A percentile compares a stretch with the other conserved stretches of the same genome.
These are phyloP conservation scores for Crucibulum laeve DNA, from an alignment of 768 basidiomycete species.

Conservation along the genomic window DNA sequence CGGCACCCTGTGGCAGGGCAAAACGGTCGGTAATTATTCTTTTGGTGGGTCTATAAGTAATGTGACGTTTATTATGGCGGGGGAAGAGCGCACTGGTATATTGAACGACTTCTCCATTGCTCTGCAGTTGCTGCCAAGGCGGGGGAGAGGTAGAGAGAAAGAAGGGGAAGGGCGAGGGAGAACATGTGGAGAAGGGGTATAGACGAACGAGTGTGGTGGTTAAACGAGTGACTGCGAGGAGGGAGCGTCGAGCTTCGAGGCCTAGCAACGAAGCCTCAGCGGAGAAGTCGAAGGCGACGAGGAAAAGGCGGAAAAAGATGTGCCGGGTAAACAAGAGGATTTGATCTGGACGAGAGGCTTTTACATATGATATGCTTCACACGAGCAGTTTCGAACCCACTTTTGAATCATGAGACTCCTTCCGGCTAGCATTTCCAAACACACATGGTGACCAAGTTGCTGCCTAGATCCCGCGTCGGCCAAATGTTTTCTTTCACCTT, in stretches of 20 bases:
- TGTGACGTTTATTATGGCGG: neutral
- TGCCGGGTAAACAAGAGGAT: too few species aligned
- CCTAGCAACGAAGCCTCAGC: neutral
- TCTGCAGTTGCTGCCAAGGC: slow-evolving; percentile 60
- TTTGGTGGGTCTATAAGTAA: neutral
- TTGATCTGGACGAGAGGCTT: too few species aligned
- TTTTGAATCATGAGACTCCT: too few species aligned
- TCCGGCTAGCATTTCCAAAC: too few species aligned
- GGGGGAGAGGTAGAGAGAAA: slow-evolving; percentile 13
- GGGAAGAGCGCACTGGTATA: slow-evolving; percentile 59
- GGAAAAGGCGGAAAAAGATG: too few species aligned
- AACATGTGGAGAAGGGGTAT: neutral
- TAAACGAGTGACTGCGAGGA: neutral
- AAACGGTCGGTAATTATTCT: slow-evolving; percentile 76
- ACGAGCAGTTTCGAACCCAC: too few species aligned
- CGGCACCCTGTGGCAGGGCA: slow-evolving; percentile 56
- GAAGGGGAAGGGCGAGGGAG: slow-evolving; percentile 6
- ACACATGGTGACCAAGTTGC: too few species aligned
- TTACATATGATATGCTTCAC: too few species aligned
- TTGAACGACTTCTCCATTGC: slow-evolving; percentile 72
- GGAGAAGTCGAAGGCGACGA: neutral
- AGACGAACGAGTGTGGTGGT: neutral
- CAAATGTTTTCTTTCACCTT: too few species aligned
- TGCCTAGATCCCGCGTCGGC: too few species aligned
- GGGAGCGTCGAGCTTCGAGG: neutral